Base-by-base conservation (phyloP, 2,329 filamentous ascomycete species). In the Colletotrichum spaethianum region DNA sequence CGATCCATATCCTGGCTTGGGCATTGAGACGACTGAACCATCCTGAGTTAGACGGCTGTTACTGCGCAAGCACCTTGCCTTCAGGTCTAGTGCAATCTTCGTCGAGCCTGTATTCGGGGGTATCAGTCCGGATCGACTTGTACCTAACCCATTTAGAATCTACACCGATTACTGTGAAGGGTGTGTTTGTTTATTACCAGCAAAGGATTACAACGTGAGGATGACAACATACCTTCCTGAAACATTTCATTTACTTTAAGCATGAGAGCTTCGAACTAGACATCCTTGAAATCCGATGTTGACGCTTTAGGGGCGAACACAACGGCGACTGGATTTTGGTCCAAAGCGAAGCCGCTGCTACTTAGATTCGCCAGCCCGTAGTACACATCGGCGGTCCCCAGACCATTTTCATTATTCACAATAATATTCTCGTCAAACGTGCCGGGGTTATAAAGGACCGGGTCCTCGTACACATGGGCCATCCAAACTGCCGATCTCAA, bases 61-160 rank as follows among this genome's bases (percentile, higher is more conserved):
- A 55, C 31, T 55, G 31, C 52, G 36, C 52, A 33, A 55, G 52
- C 52, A 55, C 52, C 52, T 55, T 55, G 4, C 52, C 52, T 11
- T 31, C 18, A 18, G 52, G 6, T 4, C 18, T 20, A 33, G 8
- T 2, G 9, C 52, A 55, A 36, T n/a, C 1, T 18, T 36, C 33
- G 52, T 55, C 52, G 52, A 20, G 7, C n/a, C 8, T 36, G 20
- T 11, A 14, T 14, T n/a, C 7, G 16, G 18, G 1, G 0, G 4
- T 18, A 55, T 18, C 48, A 52, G 2, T 14, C 7, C n/a, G 28
- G 28, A 4, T 16, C 28, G 52, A 8, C 52, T 5, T 9, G 18
- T 55, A 55, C 7, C 14, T 6, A 55, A 55, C 52, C 52, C 52
- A 55, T 55, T n/a, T 4, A 12, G 52, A 28, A 31, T 20, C 18